Evolutionary conservation across 352 stramenopile genomes (phyloP).

Genomic region (Phytophthora syringae): DNA sequence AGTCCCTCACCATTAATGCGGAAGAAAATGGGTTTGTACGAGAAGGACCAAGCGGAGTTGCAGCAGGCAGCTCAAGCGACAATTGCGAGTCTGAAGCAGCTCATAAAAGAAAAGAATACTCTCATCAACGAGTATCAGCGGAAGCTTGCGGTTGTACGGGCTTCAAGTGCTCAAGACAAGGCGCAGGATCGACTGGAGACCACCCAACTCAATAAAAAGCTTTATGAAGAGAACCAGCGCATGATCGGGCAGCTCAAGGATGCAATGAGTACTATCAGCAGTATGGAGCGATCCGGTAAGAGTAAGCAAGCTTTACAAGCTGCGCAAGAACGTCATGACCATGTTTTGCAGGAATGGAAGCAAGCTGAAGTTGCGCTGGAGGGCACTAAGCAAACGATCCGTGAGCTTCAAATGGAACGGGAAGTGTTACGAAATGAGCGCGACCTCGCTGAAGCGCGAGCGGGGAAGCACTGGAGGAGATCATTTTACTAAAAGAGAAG

Average conservation of each 20-base stretch:
- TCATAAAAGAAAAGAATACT: slow-evolving; percentile 80
- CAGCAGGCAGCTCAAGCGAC: slow-evolving; percentile 81
- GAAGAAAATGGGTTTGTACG: slow-evolving; percentile 74
- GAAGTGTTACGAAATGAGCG: slow-evolving; percentile 65
- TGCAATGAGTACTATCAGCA: slow-evolving; percentile 68
- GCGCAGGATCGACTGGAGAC: slow-evolving; percentile 61
- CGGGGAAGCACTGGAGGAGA: slow-evolving; percentile 85
- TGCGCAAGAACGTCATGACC: slow-evolving; percentile 68
- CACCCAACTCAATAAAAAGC: slow-evolving; percentile 64
- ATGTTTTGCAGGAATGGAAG: slow-evolving; percentile 79
- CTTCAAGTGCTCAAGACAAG: slow-evolving; percentile 54
- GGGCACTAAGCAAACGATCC: slow-evolving; percentile 48
- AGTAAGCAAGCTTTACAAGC: slow-evolving; percentile 66
- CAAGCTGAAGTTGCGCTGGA: slow-evolving; percentile 66
- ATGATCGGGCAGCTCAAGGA: slow-evolving; percentile 79
- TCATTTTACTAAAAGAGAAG: slow-evolving; percentile 65
- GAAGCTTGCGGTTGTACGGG: slow-evolving; percentile 56
- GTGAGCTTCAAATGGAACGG: slow-evolving; percentile 66
- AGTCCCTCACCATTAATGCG: slow-evolving; percentile 55
- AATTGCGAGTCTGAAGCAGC: slow-evolving; percentile 82
- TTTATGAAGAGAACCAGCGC: slow-evolving; percentile 82
- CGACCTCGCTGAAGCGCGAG: slow-evolving; percentile 78
- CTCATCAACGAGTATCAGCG: slow-evolving; percentile 67
- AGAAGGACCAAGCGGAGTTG: slow-evolving; percentile 75
- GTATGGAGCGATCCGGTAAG: slow-evolving; percentile 64